Evolutionary conservation across 345 rosid species (phyloP), one percentile per base, ranked within the genome.

Genomic region (Acer yangbiense): DNA sequence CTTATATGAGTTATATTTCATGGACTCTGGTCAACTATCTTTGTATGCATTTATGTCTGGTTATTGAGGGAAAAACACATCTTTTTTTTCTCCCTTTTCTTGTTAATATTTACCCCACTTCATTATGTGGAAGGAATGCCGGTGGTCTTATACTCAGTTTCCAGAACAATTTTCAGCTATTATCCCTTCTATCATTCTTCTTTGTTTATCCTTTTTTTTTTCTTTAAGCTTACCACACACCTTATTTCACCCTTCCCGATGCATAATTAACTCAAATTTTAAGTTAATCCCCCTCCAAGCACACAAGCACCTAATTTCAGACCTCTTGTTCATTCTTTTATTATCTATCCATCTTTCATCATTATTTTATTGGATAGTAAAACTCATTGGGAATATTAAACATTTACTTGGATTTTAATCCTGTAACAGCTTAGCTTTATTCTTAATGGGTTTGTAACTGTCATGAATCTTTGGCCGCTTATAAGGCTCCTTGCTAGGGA

Each of bases 11-110:
- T 35, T 35, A 35, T 58, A 12, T 72, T 32, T 52, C 23, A 27
- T 67, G 61, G 50, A 55, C 41, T 79, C 57, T 76, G 64, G 54
- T 81, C 64, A 68, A 68, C 9, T 78, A 39, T 54, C 58, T 20
- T 61, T 48, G 2, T 44, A 3, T 23, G 44, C 23, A 8, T 46
- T 25, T 43, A n/a, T 46, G 6, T 74, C 60, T 27, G 44, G 13
- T 74, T 21, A 6, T 57, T 21, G 9, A 35, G 20, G 52, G 13
- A 39, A 58, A 32, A 35, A 20, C 0, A 10, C 9, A 21, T 35
- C 23, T n/a, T 16, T 10, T 10, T 48, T 67, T 18, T 67, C 50
- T 54, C 6, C 46, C 18, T 7, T 18, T 17, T 35, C 25, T 32
- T 18, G 4, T 17, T 27, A 50, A 46, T 46, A 54, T 54, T 21